Percentiles rank a stretch among this genome's conserved stretches.
phyloP scores from a whole-genome alignment of 495 filamentous ascomycete genomes.

The Aspergillus taichungensis region DNA sequence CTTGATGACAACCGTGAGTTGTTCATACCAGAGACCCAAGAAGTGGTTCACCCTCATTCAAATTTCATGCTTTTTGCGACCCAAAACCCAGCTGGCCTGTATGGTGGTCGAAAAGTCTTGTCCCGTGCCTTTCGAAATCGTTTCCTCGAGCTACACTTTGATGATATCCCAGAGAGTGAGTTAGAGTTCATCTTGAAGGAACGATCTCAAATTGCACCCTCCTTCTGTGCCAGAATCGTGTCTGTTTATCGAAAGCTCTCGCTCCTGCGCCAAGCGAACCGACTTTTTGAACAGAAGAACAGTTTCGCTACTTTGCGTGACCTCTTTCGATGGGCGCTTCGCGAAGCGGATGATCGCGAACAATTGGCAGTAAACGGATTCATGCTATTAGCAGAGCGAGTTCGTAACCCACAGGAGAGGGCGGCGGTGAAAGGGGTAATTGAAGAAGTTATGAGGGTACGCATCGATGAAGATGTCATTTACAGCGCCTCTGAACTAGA shows the following conservation, averaged over 20 bases:
- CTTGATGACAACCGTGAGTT: slow-evolving; percentile 98
- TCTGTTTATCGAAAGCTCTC: slow-evolving; percentile 91
- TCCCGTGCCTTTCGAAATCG: slow-evolving; percentile 93
- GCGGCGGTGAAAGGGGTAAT: slow-evolving; percentile 78
- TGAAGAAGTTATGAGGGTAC: slow-evolving; percentile 84
- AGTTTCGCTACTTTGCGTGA: slow-evolving; percentile 96
- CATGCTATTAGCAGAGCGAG: slow-evolving; percentile 90
- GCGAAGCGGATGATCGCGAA: slow-evolving; percentile 74
- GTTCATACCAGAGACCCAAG: slow-evolving; percentile 93
- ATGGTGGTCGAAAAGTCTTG: slow-evolving; percentile 86
- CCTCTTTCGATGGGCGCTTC: slow-evolving; percentile 92
- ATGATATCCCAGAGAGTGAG: slow-evolving; percentile 94
- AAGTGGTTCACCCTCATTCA: slow-evolving; percentile 78
- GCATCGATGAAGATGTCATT: slow-evolving; percentile 61
- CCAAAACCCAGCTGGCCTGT: slow-evolving; percentile 92
- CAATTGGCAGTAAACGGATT: slow-evolving; percentile 88
- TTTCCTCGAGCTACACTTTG: slow-evolving; percentile 95
- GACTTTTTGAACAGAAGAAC: slow-evolving; percentile 94
- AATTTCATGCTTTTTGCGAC: slow-evolving; percentile 99
- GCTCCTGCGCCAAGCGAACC: slow-evolving; percentile 72
- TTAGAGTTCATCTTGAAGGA: slow-evolving; percentile 87
- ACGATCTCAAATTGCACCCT: slow-evolving; percentile 79
- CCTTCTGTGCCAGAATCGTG: slow-evolving; percentile 84
- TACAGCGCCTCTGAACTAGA: slow-evolving; percentile 59
- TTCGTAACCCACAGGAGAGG: slow-evolving; percentile 83